Evolutionary conservation across 2,329 filamentous ascomycete species (phyloP).

Genomic region (Fusarium pseudograminearum): DNA sequence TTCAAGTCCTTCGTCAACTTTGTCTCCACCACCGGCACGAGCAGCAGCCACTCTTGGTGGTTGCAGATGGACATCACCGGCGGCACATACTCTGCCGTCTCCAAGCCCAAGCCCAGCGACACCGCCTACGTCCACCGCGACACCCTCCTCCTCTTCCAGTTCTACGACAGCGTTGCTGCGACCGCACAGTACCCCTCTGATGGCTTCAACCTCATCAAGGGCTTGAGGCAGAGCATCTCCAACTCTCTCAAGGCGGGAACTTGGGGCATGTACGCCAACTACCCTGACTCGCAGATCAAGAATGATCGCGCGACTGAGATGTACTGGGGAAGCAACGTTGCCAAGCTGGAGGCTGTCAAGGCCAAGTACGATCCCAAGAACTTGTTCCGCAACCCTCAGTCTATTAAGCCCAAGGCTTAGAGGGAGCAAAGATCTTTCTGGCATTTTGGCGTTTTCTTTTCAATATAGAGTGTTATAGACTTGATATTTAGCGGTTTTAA

Average conservation of each 20-base stretch:
- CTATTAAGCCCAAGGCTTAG: conserved; percentile 33
- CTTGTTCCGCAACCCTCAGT: conserved; percentile 56
- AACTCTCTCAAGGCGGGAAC: conserved; percentile 41
- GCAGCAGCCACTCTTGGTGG: conserved; percentile 43
- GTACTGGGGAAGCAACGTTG: conserved; percentile 55
- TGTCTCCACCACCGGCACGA: conserved; percentile 32
- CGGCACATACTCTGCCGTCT: conserved; percentile 54
- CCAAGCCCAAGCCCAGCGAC: conserved; percentile 46
- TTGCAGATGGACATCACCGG: conserved; percentile 52
- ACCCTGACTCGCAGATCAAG: conserved; percentile 54
- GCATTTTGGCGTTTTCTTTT: not conserved
- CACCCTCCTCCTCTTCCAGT: conserved; percentile 64
- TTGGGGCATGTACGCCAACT: conserved; percentile 59
- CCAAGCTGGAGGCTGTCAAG: conserved; percentile 53
- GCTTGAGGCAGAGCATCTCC: conserved; percentile 52
- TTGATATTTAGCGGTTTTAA: conserved; percentile 1
- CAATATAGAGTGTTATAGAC: not conserved
- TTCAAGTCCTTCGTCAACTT: conserved; percentile 47
- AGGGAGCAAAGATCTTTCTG: rapidly evolving
- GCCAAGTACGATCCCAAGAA: conserved; percentile 52
- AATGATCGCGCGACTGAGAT: conserved; percentile 50
- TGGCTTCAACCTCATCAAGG: conserved; percentile 52
- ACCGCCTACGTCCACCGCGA: conserved; percentile 57
- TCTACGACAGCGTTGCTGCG: conserved; percentile 56
- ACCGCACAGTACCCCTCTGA: conserved; percentile 49